Conservation (phyloP, 441 rosid species). For the Erodium texanum region DNA sequence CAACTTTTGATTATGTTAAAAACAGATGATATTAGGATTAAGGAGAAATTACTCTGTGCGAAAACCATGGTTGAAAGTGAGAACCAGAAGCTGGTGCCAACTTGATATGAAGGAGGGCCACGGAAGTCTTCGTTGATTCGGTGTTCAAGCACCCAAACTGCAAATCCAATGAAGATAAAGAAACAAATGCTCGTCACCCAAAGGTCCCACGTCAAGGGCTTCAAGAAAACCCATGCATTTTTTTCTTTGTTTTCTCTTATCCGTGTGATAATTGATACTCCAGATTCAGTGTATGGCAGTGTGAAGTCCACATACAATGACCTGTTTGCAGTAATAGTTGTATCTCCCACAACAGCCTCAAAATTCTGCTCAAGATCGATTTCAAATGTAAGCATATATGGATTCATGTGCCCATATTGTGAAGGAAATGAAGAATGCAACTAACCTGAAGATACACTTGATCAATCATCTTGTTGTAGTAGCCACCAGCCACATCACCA, state of each 20-base stretch:
- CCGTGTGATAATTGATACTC: conserved; percentile 41
- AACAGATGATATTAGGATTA: no score
- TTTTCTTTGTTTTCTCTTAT: conserved; percentile 18
- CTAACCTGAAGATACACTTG: conserved; percentile 34
- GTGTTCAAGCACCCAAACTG: conserved; percentile 54
- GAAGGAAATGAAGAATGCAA: no score
- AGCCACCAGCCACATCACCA: conserved; percentile 23
- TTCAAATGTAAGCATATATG: no score
- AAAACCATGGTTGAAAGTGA: conserved; percentile 64
- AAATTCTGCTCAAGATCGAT: conserved; percentile 19
- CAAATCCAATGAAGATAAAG: conserved; percentile 38
- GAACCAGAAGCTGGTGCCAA: no score
- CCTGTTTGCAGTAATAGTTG: conserved; percentile 35
- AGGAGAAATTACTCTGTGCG: conserved; percentile 29
- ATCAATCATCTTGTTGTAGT: conserved; percentile 37
- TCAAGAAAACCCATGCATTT: conserved; percentile 36
- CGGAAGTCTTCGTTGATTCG: conserved; percentile 42
- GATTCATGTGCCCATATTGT: no score
- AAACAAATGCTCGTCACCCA: conserved; percentile 38
- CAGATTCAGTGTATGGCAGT: conserved; percentile 44
- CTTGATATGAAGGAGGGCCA: conserved; percentile 39
- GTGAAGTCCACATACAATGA: conserved; percentile 47
- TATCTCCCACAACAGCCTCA: conserved; percentile 55
- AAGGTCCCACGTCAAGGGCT: conserved; percentile 45
- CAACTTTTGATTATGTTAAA: no score